These are phyloP conservation scores for Fallopia convolvulus DNA, from an alignment of 148 eudicot genomes.

Conservation along the genomic window DNA sequence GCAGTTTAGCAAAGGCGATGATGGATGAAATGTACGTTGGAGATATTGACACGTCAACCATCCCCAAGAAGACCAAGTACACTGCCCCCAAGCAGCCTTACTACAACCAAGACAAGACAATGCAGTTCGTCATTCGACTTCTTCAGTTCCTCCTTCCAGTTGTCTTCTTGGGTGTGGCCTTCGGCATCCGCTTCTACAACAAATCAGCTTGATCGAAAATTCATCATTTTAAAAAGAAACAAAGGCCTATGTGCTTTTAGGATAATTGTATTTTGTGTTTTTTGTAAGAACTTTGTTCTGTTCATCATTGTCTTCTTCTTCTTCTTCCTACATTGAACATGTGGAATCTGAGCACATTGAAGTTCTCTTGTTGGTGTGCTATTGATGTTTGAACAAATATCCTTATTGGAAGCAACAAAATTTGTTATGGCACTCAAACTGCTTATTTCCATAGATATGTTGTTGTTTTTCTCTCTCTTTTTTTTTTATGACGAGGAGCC, in stretches of 20 bases:
- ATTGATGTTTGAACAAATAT: background rate
- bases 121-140: constrained; percentile 67
- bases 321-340: background rate
- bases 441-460: background rate
- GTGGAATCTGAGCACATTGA: background rate
- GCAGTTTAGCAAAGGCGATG: constrained; percentile 67
- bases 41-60: constrained; percentile 49
- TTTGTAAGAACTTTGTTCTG: background rate
- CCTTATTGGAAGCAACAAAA: background rate
- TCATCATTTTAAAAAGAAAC: no score
- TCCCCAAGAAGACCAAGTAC: constrained; percentile 54
- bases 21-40: constrained; percentile 73
- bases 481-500: no score
- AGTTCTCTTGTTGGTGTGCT: background rate
- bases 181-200: constrained; percentile 54
- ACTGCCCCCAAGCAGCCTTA: constrained; percentile 69
- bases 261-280: background rate
- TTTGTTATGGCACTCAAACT: background rate
- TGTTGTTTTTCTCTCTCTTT: no score
- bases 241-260: no score
- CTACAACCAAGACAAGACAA: constrained; percentile 66
- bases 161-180: constrained; percentile 38
- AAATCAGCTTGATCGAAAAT: constrained; percentile 28
- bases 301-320: background rate
- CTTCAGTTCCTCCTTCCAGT: constrained; percentile 43